phyloP scores from a whole-genome alignment of 2,329 filamentous ascomycete genomes.

The Pseudocercospora crystallina region DNA sequence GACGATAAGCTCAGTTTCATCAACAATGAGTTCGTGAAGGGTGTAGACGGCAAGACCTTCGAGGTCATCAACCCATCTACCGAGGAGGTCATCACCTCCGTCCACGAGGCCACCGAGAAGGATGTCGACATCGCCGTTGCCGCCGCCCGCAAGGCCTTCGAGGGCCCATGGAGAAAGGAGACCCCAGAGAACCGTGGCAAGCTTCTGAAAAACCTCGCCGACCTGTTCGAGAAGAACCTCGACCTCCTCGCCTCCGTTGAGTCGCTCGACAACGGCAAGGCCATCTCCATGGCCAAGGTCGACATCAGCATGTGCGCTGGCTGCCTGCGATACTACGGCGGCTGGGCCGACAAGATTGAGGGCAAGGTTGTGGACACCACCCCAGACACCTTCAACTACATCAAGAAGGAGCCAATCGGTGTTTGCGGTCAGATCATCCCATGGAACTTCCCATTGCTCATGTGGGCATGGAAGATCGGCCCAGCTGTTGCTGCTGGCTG shows the following conservation, averaged over 20 bases:
- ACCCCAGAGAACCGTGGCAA: slow-evolving; percentile 70
- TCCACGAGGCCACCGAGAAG: slow-evolving; percentile 85
- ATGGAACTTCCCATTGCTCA: slow-evolving; percentile 31
- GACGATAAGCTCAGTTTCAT: slow-evolving; percentile 63
- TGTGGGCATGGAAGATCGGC: slow-evolving; percentile 69
- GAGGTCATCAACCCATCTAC: slow-evolving; percentile 87
- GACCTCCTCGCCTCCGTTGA: slow-evolving; percentile 79
- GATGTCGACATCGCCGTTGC: slow-evolving; percentile 77
- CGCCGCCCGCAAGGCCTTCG: slow-evolving; percentile 82
- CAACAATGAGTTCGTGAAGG: slow-evolving; percentile 86
- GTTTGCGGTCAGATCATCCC: slow-evolving; percentile 81
- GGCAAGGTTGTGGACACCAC: slow-evolving; percentile 82
- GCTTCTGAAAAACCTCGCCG: slow-evolving; percentile 72
- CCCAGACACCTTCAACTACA: slow-evolving; percentile 80
- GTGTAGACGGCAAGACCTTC: slow-evolving; percentile 83
- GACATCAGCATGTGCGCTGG: slow-evolving; percentile 69
- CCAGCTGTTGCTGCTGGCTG: slow-evolving; percentile 73
- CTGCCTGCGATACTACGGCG: slow-evolving; percentile 81
- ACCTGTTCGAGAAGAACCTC: slow-evolving; percentile 74
- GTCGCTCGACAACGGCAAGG: slow-evolving; percentile 86
- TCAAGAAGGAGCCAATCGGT: slow-evolving; percentile 68
- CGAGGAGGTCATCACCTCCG: slow-evolving; percentile 80
- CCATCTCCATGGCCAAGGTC: slow-evolving; percentile 71
- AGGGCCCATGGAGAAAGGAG: slow-evolving; percentile 66
- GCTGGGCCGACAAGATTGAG: slow-evolving; percentile 88